Evolutionary conservation across 2,329 filamentous ascomycete genomes (phyloP).

Genomic region (Aureobasidium sp.): DNA sequence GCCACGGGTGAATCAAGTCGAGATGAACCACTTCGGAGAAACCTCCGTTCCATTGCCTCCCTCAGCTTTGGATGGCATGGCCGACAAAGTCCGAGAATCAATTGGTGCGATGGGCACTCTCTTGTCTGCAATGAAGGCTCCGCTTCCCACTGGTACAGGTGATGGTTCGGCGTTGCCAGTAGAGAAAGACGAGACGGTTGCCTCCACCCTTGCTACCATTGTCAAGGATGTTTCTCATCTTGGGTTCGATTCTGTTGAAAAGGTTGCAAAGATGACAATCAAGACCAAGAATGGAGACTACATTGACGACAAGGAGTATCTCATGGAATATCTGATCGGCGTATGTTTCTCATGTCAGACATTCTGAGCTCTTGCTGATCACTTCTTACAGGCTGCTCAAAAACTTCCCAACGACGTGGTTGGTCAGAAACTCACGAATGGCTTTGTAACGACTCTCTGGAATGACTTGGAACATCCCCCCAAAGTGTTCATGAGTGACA

Average conservation of each 20-base stretch:
- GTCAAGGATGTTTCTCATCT: slow-evolving; percentile 27
- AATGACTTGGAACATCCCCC: slow-evolving; percentile 42
- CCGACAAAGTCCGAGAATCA: slow-evolving; percentile 20
- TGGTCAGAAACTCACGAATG: slow-evolving; percentile 34
- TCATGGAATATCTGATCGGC: slow-evolving; percentile 51
- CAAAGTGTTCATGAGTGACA: slow-evolving; percentile 35
- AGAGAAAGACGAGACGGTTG: slow-evolving; percentile 17
- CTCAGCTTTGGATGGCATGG: slow-evolving; percentile 21
- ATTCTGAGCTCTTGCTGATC: background rate
- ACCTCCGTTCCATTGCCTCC: slow-evolving; percentile 15
- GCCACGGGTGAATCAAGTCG: slow-evolving; percentile 11
- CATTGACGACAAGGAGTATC: slow-evolving; percentile 53
- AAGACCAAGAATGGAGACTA: slow-evolving; percentile 40
- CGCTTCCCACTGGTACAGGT: slow-evolving; percentile 33
- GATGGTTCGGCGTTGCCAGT: slow-evolving; percentile 35
- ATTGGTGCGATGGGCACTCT: slow-evolving; percentile 23
- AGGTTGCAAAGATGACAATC: slow-evolving; percentile 25
- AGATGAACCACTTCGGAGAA: slow-evolving; percentile 11
- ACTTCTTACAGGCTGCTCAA: slow-evolving; percentile 29
- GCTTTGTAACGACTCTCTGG: slow-evolving; percentile 40
- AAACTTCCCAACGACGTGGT: slow-evolving; percentile 34
- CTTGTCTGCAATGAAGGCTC: slow-evolving; percentile 25
- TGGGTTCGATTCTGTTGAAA: slow-evolving; percentile 29
- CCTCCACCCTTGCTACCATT: slow-evolving; percentile 16
- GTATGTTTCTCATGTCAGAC: slow-evolving; percentile 19